phyloP scores from a whole-genome alignment of 768 basidiomycete species.

The Lentinula edodes region DNA sequence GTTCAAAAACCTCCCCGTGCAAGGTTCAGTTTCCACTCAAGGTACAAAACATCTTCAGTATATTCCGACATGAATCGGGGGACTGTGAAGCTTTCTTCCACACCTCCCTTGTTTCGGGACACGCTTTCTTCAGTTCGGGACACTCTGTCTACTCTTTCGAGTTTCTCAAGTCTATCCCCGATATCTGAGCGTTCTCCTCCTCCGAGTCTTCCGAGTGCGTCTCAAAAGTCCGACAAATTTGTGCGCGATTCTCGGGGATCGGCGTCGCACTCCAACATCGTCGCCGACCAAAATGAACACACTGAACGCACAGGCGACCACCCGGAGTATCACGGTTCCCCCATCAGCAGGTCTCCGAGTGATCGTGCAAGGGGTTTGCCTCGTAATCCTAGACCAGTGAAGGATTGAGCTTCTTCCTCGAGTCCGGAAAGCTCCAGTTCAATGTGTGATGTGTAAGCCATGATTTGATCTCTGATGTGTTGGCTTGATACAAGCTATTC shows the following conservation, averaged over 20 bases:
- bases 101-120: constrained; percentile 14
- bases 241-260: no score
- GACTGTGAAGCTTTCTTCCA: constrained; percentile 22
- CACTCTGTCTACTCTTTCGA: neutral
- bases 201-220: neutral
- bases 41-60: constrained; percentile 16
- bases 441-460: no score
- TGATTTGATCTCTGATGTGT: no score
- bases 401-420: no score
- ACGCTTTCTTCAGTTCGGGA: neutral
- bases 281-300: no score
- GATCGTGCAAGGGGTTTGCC: neutral
- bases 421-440: no score
- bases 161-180: neutral
- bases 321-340: neutral
- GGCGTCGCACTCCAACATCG: no score
- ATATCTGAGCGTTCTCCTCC: neutral
- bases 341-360: neutral
- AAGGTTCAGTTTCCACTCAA: neutral
- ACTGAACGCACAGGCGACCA: no score
- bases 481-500: no score
- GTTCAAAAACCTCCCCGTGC: neutral
- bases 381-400: neutral
- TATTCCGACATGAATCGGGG: constrained; percentile 18
- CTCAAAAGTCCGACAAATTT: neutral